These are phyloP conservation scores for Claviceps paspali DNA, from an alignment of 2,329 filamentous ascomycete species.

Conservation along the genomic window DNA sequence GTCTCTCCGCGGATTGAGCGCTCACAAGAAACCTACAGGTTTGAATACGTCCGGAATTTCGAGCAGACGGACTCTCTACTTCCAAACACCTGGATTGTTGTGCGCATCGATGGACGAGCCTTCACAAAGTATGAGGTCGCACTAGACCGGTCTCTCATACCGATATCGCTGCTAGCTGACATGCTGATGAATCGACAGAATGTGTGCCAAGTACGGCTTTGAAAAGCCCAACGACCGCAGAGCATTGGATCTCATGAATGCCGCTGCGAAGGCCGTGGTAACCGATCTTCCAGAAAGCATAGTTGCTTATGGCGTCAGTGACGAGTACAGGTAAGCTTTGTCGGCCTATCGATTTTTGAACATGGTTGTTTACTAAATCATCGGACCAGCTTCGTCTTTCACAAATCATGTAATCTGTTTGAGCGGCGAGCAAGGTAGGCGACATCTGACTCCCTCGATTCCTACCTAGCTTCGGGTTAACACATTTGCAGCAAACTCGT, in stretches of 20 bases:
- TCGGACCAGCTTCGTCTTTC: slow-evolving; percentile 61
- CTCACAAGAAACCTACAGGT: slow-evolving; percentile 34
- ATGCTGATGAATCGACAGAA: slow-evolving; percentile 32
- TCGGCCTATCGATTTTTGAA: background rate
- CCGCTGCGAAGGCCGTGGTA: slow-evolving; percentile 72
- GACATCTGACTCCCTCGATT: slow-evolving; percentile 6
- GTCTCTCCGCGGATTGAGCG: background rate
- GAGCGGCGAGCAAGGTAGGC: slow-evolving; percentile 64
- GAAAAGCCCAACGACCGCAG: slow-evolving; percentile 83
- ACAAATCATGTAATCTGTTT: slow-evolving; percentile 68
- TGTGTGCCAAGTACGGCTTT: slow-evolving; percentile 72
- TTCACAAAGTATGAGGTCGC: slow-evolving; percentile 65
- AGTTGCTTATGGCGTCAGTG: slow-evolving; percentile 84
- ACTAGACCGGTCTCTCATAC: too few species aligned
- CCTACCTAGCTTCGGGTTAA: background rate
- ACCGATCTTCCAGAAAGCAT: slow-evolving; percentile 70
- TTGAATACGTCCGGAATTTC: slow-evolving; percentile 84
- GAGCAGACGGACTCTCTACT: slow-evolving; percentile 70
- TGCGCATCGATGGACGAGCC: slow-evolving; percentile 82
- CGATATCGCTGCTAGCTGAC: too few species aligned
- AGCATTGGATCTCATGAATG: slow-evolving; percentile 88
- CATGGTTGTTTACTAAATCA: slow-evolving; percentile 5
- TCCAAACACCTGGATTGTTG: slow-evolving; percentile 88
- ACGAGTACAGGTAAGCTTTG: slow-evolving; percentile 63
- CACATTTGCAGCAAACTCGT: slow-evolving; percentile 56